Evolutionary conservation across 495 filamentous ascomycete genomes (phyloP), one percentile per base, ranked within the genome.

Genomic region (Aspergillus hancockii): DNA sequence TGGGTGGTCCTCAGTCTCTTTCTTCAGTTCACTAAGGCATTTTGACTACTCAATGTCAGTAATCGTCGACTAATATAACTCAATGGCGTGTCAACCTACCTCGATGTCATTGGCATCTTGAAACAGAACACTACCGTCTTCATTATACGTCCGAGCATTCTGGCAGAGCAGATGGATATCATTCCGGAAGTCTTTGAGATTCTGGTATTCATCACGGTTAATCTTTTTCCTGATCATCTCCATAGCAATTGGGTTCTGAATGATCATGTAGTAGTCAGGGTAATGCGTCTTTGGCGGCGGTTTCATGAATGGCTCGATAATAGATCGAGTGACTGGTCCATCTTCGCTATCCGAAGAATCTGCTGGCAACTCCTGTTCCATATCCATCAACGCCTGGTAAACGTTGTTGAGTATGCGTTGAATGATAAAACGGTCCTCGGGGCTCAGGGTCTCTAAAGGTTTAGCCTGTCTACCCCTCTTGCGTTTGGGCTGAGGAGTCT

Each of bases 61-160:
- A 69, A 54, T 7, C 43, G 45, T 19, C 49, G 23, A 19, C 3
- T 21, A 13, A n/a, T 53, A 41, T 52, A 31, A 56, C 38, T 38
- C 0, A 59, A 32, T 21, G 25, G 8, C 16, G 58, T 32, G 52
- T 18, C 51, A 53, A 79, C 85, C 71, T 79, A 97, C 93, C 83
- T 97, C 92, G 72, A 98, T 97, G 45, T 87, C 76, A 69, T 92
- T 92, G 46, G 92, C 94, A 81, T 98, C 95, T 65, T 89, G 84
- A 77, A 91, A 97, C 49, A 98, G 81, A 58, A 91, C 72, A 74
- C 92, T 97, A 41, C 85, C 88, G 67, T 97, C 94, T 73, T 98
- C 94, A 72, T 98, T 98, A 75, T 94, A 98, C 7, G 88, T 93
- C 67, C 90, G 80, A 59, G 93, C 96, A 76, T 98, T 98, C 65